Base-by-base conservation (phyloP, 495 filamentous ascomycete genomes). In the Aspergillus wentii region DNA sequence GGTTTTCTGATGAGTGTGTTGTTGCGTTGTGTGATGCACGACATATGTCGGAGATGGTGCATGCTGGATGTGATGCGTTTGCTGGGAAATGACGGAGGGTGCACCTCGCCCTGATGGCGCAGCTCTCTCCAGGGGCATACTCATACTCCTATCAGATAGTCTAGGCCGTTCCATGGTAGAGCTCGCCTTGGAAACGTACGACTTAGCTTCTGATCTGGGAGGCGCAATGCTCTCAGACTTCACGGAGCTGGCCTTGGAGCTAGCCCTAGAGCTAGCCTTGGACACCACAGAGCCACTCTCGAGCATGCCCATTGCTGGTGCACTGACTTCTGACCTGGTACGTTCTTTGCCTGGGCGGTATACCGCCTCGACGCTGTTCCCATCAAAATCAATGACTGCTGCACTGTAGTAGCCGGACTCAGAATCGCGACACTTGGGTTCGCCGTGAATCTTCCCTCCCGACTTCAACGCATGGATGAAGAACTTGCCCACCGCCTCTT, bases 281-380 rank as follows among this genome's bases (percentile, higher is more conserved):
- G 65, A 64, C 2, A 61, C 58, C 10, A 64, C 59, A 7, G 67
- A 66, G 30, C 62, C 53, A 37, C 57, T 62, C 35, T 69, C 65
- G 5, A 66, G 42, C 8, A 60, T 38, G 17, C 53, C 54, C 41
- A 68, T 46, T 30, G 62, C 55, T 9, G 62, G 56, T 13, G 46
- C 46, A 11, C 52, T 54, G 30, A 46, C 51, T 18, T 52, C 52
- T 19, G 60, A 62, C 39, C 43, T 46, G 21, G 44, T 45, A 8
- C 52, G 44, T 1, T 55, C 38, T 14, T 20, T 21, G 33, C 55
- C 49, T 5, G 66, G 55, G 14, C 71, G 66, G 47, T 69, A 76
- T 18, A 80, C 74, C n/a, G 72, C 76, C 52, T 76, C 76, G 46
- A 80, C 72, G 54, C 69, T 76, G 51, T 79, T 78, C 8, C 72